phyloP scores from a whole-genome alignment of 352 stramenopile species.

The Globisporangium spiculum region DNA sequence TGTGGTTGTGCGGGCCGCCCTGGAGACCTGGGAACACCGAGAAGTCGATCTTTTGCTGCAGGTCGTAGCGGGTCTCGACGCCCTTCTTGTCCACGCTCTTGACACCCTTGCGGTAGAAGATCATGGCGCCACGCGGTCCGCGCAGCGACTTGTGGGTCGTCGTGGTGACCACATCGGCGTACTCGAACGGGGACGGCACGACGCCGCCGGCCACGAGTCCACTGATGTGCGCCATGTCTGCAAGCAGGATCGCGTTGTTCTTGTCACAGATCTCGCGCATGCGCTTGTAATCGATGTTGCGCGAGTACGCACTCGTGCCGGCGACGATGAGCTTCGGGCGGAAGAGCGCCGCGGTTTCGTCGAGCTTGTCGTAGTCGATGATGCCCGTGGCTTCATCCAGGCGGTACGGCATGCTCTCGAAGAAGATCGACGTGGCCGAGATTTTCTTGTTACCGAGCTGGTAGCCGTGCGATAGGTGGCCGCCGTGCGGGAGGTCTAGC shows the following conservation, averaged over 20 bases:
- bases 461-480: slow-evolving; percentile 98
- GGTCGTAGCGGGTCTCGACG: slow-evolving; percentile 90
- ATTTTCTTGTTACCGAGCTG: slow-evolving; percentile 99
- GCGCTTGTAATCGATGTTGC: slow-evolving; percentile 98
- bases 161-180: slow-evolving; percentile 98
- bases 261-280: slow-evolving; percentile 95
- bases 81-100: slow-evolving; percentile 96
- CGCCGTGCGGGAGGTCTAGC: slow-evolving; percentile 97
- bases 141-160: slow-evolving; percentile 99
- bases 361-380: slow-evolving; percentile 99
- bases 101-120: slow-evolving; percentile 98
- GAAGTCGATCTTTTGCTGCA: slow-evolving; percentile 99
- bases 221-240: slow-evolving; percentile 99
- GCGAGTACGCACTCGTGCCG: slow-evolving; percentile 97
- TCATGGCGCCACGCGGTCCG: slow-evolving; percentile 98
- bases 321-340: slow-evolving; percentile 98
- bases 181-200: slow-evolving; percentile 97
- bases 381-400: slow-evolving; percentile 94
- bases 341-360: slow-evolving; percentile 92
- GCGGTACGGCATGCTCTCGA: slow-evolving; percentile 99
- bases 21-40: slow-evolving; percentile 98
- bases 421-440: slow-evolving; percentile 98
- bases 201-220: slow-evolving; percentile 96
- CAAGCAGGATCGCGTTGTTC: slow-evolving; percentile 95
- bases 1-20: slow-evolving; percentile 99